phyloP scores from a whole-genome alignment of 345 rosid genomes.

The Dovyalis caffra region DNA sequence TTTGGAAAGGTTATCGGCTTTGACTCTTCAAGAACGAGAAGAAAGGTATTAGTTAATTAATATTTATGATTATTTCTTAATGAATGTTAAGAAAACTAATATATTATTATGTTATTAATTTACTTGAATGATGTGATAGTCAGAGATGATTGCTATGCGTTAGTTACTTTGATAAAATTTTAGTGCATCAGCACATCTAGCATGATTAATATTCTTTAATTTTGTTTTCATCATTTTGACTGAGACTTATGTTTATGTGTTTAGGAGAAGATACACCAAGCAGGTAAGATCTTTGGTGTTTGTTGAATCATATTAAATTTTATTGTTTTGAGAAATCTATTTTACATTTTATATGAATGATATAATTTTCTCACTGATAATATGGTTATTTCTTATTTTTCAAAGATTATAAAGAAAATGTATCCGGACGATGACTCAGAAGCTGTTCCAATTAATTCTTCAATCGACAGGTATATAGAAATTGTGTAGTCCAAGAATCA shows the following conservation, averaged over 20 bases:
- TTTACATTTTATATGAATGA: not conserved
- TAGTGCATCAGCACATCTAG: too few relatives aligned
- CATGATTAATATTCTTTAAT: too few relatives aligned
- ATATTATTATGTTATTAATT: too few relatives aligned
- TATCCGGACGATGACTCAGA: not conserved
- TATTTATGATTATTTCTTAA: too few relatives aligned
- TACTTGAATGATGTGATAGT: too few relatives aligned
- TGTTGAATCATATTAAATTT: not conserved
- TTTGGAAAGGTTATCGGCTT: slow-evolving; percentile 11
- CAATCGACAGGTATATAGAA: slow-evolving; percentile 1
- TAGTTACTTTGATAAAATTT: too few relatives aligned
- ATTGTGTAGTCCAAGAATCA: too few relatives aligned
- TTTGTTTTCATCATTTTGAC: too few relatives aligned
- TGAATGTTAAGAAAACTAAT: too few relatives aligned
- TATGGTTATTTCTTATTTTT: not conserved
- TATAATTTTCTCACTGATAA: too few relatives aligned
- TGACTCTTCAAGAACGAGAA: slow-evolving; percentile 16
- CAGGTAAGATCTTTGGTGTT: not conserved
- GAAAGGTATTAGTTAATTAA: slow-evolving; percentile 15
- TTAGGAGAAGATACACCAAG: slow-evolving; percentile 27
- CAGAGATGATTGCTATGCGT: too few relatives aligned
- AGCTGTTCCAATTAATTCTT: not conserved
- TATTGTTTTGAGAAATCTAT: not conserved
- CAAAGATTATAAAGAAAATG: slow-evolving; percentile 26
- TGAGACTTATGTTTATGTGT: not conserved